Evolutionary conservation across 108 stramenopile species (phyloP).

Genomic region (Discostella stelligeroides): DNA sequence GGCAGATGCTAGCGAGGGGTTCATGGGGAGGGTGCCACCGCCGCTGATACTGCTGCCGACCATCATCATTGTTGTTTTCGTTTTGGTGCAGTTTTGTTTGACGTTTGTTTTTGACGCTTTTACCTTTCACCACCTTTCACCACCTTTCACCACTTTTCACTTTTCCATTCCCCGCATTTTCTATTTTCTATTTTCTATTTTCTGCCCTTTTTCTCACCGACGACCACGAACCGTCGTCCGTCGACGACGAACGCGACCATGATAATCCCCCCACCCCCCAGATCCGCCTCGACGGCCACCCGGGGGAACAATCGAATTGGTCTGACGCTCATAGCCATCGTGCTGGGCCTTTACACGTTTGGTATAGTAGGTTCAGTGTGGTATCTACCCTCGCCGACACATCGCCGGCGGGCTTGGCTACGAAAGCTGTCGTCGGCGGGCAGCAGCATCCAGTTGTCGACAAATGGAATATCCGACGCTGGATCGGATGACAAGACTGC

Average conservation of each 20-base stretch:
- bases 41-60: neutral
- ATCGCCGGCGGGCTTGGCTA: slow-evolving; percentile 30
- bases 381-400: slow-evolving; percentile 40
- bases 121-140: too few relatives aligned
- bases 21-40: slow-evolving; percentile 11
- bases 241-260: too few relatives aligned
- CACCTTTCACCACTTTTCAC: too few relatives aligned
- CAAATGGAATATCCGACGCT: slow-evolving; percentile 30
- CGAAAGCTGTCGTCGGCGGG: slow-evolving; percentile 22
- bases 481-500: neutral
- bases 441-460: slow-evolving; percentile 32
- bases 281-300: neutral
- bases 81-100: too few relatives aligned
- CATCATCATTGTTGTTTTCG: neutral
- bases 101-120: too few relatives aligned
- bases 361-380: slow-evolving; percentile 32
- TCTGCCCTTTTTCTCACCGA: too few relatives aligned
- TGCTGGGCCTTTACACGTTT: slow-evolving; percentile 35
- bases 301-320: slow-evolving; percentile 33
- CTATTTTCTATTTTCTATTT: too few relatives aligned
- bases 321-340: slow-evolving; percentile 19
- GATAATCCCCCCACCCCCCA: neutral
- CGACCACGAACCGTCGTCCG: too few relatives aligned
- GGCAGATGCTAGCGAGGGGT: slow-evolving; percentile 26
- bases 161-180: too few relatives aligned